Evolutionary conservation across 2,329 filamentous ascomycete species (phyloP).

Genomic region (Xylariaceae sp.): DNA sequence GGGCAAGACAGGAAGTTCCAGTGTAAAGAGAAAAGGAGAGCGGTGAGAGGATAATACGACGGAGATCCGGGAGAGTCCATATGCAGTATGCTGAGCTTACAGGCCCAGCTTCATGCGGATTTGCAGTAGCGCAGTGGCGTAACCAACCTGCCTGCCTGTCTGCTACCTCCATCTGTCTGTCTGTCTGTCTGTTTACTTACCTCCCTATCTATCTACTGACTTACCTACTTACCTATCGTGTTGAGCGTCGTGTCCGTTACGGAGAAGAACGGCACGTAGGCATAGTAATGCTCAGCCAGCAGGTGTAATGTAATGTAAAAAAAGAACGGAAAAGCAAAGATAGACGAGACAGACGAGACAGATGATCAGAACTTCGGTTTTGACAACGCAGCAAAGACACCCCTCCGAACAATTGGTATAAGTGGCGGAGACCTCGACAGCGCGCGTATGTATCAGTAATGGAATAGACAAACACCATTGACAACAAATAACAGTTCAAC

Average conservation of each 20-base stretch:
- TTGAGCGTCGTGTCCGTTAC: slow-evolving; percentile 11
- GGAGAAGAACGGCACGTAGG: slow-evolving; percentile 17
- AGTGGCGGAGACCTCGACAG: background rate
- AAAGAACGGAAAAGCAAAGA: background rate
- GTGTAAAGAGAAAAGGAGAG: slow-evolving; percentile 3
- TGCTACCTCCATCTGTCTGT: slow-evolving; percentile 20
- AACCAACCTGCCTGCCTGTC: slow-evolving; percentile 24
- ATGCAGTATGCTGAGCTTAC: slow-evolving; percentile 22
- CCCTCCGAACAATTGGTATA: background rate
- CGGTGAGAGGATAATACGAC: slow-evolving; percentile 24
- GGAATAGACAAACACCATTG: background rate
- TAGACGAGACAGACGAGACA: background rate
- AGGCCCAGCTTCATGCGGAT: slow-evolving; percentile 23
- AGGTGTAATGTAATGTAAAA: slow-evolving; percentile 7
- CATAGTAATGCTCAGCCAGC: slow-evolving; percentile 6
- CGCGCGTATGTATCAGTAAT: too few species aligned
- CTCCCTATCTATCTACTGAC: slow-evolving; percentile 20
- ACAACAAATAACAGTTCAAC: background rate
- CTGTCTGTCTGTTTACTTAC: too few species aligned
- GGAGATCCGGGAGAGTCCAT: slow-evolving; percentile 17
- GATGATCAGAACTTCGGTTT: background rate
- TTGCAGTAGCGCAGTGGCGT: slow-evolving; percentile 32
- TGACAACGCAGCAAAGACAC: slow-evolving; percentile 22
- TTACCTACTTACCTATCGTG: slow-evolving; percentile 19
- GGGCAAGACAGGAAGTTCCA: slow-evolving; percentile 16